Base-by-base conservation (phyloP, 2,329 filamentous ascomycete genomes). In the Diaporthe amygdali region DNA sequence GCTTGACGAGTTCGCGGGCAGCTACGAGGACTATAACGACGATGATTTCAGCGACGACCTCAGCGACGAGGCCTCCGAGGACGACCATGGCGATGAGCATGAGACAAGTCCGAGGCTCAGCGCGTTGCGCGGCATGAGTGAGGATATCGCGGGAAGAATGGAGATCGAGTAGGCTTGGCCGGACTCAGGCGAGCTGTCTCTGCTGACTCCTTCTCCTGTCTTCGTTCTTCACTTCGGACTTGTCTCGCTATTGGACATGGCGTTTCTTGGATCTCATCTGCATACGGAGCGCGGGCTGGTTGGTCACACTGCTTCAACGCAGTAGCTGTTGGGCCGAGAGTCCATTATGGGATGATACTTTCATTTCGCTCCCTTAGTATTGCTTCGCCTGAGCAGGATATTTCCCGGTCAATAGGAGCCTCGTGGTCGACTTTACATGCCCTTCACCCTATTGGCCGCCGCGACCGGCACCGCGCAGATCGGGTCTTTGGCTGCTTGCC, bases 101-200 rank as follows among this genome's bases (percentile, higher is more conserved):
- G 79, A 77, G 52, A 78, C 77, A 54, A 79, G n/a, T 78, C 67
- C 74, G 41, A 70, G 71, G 25, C 39, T 80, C n/a, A 82, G 82
- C 52, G 82, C 83, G 9, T 83, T 89, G 54, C 84, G 89, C 49
- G 86, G 87, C 37, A 85, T 91, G 79, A 91, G 89, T 74, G 90
- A 92, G 79, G 90, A 92, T 73, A 85, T 92, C 56, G 89, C 88
- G 37, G 85, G 85, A 5, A 83, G 85, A 25, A 91, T 92, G 89
- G 90, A 92, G 76, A 87, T 92, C 75, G 90, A 85, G 79, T 74
- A 68, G 37, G 54, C 51, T 17, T 34, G 32, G 32, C 12, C 17
- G 27, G 37, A 22, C n/a, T 63, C 12, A 32, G 27, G 17, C n/a
- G 30, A 17, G 27, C 49, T 20, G 22, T 27, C 30, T n/a, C 68